Percentiles rank a stretch among this genome's conserved stretches.
Conservation (phyloP, 1,284 basidiomycete genomes). For the Leccinum subrobustum region DNA sequence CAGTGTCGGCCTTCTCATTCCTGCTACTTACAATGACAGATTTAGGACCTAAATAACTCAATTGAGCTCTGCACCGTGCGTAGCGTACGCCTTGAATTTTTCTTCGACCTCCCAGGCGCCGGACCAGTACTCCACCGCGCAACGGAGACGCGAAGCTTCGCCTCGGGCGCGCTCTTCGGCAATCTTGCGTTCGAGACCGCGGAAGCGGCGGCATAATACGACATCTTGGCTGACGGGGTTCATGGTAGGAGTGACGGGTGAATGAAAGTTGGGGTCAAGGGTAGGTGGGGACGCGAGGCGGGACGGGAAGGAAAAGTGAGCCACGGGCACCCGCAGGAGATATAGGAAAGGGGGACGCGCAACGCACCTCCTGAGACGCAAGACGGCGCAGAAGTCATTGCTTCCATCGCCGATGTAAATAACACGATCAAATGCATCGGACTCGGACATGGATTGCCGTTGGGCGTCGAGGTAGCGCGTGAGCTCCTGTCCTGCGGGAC, state of each 20-base stretch:
- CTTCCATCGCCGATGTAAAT: constrained; percentile 93
- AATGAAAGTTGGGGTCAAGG: background rate
- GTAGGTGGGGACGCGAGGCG: background rate
- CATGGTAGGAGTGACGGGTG: background rate
- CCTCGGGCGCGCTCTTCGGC: constrained; percentile 53
- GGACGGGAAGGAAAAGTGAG: background rate
- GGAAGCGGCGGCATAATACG: constrained; percentile 73
- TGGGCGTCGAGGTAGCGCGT: constrained; percentile 66
- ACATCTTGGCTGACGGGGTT: constrained; percentile 61
- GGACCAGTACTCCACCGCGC: constrained; percentile 79
- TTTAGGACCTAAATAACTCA: background rate
- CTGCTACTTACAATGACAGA: background rate
- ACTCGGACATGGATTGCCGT: background rate
- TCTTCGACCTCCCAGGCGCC: constrained; percentile 83
- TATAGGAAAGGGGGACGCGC: background rate
- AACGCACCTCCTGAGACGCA: constrained; percentile 73
- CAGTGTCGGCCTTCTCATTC: background rate
- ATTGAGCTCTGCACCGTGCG: background rate
- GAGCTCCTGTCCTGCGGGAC: constrained; percentile 76
- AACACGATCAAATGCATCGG: constrained; percentile 73
- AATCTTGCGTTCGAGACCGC: constrained; percentile 78
- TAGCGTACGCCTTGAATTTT: background rate
- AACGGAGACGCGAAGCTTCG: constrained; percentile 57
- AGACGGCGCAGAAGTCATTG: constrained; percentile 94
- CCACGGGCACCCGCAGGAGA: background rate